Evolutionary conservation across 2,329 filamentous ascomycete species (phyloP).

Genomic region (Claviceps digitariae): DNA sequence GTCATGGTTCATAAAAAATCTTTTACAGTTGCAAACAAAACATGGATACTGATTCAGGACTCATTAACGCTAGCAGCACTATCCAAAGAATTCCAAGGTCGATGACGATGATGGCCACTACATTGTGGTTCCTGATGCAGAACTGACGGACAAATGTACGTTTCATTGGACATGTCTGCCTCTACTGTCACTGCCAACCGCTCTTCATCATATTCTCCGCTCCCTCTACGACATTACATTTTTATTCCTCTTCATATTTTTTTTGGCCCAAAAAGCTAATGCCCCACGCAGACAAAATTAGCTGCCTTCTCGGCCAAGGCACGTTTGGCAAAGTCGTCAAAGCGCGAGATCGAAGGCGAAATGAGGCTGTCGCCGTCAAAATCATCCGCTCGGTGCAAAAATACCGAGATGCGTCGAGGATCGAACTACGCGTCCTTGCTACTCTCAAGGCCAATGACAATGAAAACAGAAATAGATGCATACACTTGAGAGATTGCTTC

Average conservation of each 20-base stretch:
- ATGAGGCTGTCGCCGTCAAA: conserved; percentile 81
- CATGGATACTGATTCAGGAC: neutral
- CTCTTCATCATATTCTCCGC: neutral
- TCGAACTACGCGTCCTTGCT: conserved; percentile 83
- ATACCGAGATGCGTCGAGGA: conserved; percentile 89
- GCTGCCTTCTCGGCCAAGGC: conserved; percentile 83
- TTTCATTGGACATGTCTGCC: conserved; percentile 10
- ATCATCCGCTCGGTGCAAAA: conserved; percentile 98
- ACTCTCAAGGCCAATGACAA: conserved; percentile 86
- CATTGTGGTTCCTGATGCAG: conserved; percentile 75
- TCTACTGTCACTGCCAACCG: neutral
- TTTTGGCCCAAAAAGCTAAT: neutral
- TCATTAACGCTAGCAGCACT: conserved; percentile 15
- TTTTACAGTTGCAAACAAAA: neutral
- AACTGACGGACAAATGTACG: conserved; percentile 82
- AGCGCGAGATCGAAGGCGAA: conserved; percentile 65
- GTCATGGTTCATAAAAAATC: no score
- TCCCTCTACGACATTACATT: no score
- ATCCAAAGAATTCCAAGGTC: conserved; percentile 54
- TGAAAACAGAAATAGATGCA: conserved; percentile 88
- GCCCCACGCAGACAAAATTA: conserved; percentile 57
- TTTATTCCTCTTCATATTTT: no score
- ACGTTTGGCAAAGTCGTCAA: conserved; percentile 98
- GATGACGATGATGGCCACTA: conserved; percentile 98
- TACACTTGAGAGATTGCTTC: conserved; percentile 92